Evolutionary conservation across 768 basidiomycete genomes (phyloP).

Genomic region (Termitomyces sp.): DNA sequence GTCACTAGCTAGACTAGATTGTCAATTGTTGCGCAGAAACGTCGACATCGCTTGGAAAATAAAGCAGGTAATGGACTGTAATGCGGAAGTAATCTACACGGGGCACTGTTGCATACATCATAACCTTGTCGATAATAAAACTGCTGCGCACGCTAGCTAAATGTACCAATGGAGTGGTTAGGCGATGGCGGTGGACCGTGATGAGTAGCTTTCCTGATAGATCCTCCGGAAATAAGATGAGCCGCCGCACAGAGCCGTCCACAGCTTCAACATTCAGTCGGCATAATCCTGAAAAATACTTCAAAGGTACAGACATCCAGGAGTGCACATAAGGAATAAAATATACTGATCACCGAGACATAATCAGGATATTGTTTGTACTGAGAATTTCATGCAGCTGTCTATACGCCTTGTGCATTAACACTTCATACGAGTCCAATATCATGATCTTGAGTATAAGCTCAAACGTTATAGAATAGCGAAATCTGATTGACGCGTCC

Average conservation of each 20-base stretch:
- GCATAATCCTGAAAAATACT: neutral
- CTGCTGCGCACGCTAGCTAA: too few species aligned
- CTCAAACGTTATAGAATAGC: neutral
- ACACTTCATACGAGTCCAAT: neutral
- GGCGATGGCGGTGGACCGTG: neutral
- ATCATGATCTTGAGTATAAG: neutral
- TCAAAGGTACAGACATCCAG: neutral
- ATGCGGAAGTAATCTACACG: neutral
- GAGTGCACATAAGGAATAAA: too few species aligned
- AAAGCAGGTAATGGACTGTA: neutral
- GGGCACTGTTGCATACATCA: neutral
- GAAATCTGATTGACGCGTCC: neutral
- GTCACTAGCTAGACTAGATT: neutral
- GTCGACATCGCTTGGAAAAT: neutral
- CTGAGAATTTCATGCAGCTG: neutral
- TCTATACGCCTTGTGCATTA: neutral
- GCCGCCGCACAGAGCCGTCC: neutral
- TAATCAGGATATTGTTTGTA: neutral
- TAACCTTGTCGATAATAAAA: neutral
- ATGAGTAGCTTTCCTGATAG: neutral
- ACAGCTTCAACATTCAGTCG: neutral
- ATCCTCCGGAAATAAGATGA: neutral
- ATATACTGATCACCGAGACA: neutral
- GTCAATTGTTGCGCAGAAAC: neutral
- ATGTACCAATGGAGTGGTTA: neutral